Evolutionary conservation across 306 rosid species (phyloP).

Genomic region (Begonia loranthoides): DNA sequence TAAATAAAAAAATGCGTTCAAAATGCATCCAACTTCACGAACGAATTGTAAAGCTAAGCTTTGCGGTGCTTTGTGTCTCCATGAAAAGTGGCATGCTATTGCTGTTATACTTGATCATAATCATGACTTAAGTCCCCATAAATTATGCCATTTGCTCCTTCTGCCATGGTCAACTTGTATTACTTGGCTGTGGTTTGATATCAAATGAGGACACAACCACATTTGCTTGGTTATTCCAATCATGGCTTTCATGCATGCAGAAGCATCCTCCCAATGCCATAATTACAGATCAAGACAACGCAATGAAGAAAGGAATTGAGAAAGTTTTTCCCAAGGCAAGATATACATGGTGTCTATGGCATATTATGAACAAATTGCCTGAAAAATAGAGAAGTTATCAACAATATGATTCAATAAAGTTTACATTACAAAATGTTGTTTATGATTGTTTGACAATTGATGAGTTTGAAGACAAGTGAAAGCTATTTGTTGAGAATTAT

Average conservation of each 20-base stretch:
- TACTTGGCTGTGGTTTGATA: neutral
- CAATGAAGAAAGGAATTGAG: neutral
- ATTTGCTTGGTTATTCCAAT: neutral
- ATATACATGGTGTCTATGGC: neutral
- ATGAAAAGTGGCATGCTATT: too few species aligned
- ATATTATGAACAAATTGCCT: neutral
- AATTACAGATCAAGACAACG: neutral
- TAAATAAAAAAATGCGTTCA: too few species aligned
- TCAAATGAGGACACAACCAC: neutral
- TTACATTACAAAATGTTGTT: too few species aligned
- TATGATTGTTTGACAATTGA: too few species aligned
- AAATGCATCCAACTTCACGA: too few species aligned
- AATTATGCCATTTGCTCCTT: neutral
- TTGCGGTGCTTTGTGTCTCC: too few species aligned
- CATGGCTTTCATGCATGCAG: neutral
- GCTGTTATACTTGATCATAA: neutral
- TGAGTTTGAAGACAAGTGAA: too few species aligned
- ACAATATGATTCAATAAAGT: neutral
- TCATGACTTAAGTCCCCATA: neutral
- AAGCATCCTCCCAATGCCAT: neutral
- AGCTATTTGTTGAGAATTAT: too few species aligned
- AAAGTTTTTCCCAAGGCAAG: neutral
- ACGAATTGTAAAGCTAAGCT: too few species aligned
- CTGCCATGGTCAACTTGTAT: neutral
- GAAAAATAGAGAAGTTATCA: neutral